A percentile compares a stretch with the other conserved stretches of the same genome.
Evolutionary conservation across 108 stramenopile genomes (phyloP).

Genomic region (Poteriospumella lacustris): DNA sequence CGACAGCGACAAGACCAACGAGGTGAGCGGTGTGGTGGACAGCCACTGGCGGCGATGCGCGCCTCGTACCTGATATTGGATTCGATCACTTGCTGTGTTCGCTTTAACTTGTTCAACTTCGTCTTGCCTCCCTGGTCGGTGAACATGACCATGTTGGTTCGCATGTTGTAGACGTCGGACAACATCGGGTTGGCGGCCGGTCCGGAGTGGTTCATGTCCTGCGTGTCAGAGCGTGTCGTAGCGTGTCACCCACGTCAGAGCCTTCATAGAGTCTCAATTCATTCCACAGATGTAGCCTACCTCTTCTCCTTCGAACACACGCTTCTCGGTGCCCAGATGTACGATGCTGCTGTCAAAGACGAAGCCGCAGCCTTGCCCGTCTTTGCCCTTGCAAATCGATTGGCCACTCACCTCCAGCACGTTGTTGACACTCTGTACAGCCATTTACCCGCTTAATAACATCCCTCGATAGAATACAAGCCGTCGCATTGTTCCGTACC

Average conservation of each 20-base stretch:
- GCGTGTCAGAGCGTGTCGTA: not conserved
- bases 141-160: not conserved
- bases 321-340: not conserved
- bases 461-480: too few species aligned
- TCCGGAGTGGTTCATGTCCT: not conserved
- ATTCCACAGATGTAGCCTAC: not conserved
- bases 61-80: too few species aligned
- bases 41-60: too few species aligned
- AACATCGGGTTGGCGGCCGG: not conserved
- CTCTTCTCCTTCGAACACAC: slow-evolving; percentile 15
- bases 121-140: too few species aligned
- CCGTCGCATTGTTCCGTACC: too few species aligned
- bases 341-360: not conserved
- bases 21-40: too few species aligned
- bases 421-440: too few species aligned
- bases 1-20: too few species aligned
- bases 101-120: too few species aligned
- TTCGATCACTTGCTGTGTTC: too few species aligned
- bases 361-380: not conserved
- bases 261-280: not conserved
- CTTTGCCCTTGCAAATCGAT: not conserved
- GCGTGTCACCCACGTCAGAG: not conserved
- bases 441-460: too few species aligned
- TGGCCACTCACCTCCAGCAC: too few species aligned
- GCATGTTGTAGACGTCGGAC: not conserved